Evolutionary conservation across 148 eudicot species (phyloP), one percentile per base, ranked within the genome.

Genomic region (Pharnaceum exiguum): DNA sequence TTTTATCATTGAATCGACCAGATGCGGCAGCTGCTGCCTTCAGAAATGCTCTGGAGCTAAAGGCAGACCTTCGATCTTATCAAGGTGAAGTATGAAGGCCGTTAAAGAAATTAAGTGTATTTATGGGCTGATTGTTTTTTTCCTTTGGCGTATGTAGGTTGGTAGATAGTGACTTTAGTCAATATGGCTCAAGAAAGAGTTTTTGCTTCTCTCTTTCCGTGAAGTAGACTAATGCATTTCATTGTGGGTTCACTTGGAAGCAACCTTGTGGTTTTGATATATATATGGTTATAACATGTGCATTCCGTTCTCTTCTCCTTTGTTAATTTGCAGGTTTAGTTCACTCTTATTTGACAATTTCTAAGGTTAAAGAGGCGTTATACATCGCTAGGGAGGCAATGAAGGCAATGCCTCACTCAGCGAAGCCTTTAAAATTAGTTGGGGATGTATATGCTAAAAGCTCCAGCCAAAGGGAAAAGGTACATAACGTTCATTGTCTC

Each of bases 361-460:
- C 96, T 25, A 93, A 88, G 75, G 66, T 83, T 28, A 93, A 93
- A 73, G 99, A 93, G 71, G 99, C 99, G 31, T 61, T 93, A 51
- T 82, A 83, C 75, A 72, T 79, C 39, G 96, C 99, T 5, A 81
- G 99, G 58, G 95, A 93, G 75, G 99, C 96, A 75, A 81, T 93
- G 99, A 93, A 85, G 74, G 81, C 90, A 60, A 88, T 88, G 90
- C 89, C 96, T 35, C 96, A 88, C 60, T 93, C 99, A 16, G 96
- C 96, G 42, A 88, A 83, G 71, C 90, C 95, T 71, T 73, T 93
- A 47, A 93, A 93, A 67, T 74, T 93, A 71, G 99, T 93, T 27
- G 99, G 99, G 17, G 99, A 93, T 78, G 99, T 93, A 35, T 86
- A 93, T 79, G 96, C 99, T 59, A 83, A 82, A 74, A 79, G 73